Base-by-base conservation (phyloP, 306 rosid genomes). In the Pyrus betulifolia region DNA sequence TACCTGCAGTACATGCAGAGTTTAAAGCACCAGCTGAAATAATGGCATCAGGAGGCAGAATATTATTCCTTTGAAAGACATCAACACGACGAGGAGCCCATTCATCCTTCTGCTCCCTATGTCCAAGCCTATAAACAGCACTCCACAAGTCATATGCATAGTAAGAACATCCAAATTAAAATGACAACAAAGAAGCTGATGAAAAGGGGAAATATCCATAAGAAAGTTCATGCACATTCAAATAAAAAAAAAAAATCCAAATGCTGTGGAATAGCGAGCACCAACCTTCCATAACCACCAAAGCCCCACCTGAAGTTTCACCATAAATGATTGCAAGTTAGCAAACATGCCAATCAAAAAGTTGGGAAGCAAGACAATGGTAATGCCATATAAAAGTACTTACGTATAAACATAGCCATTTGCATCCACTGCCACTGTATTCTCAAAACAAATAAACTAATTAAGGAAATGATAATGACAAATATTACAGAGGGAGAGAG, bases 51-150 rank as follows among this genome's bases (percentile, higher is more conserved):
- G 97, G 91, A 54, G 99, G 99, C 68, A 95, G 62, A 49, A 85
- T 44, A 75, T 92, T 95, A 69, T 89, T 83, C 84, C 88, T 88
- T 76, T 84, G 92, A 62, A 95, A 95, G 59, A 91, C 63, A 60
- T 95, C 99, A 77, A 95, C 85, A 72, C 92, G 97, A 4, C 99
- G 98, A 74, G 99, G 99, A 71, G 45, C 58, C 91, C 93, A 92
- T 90, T 95, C 98, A 79, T 95, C 99, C 90, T 95, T 95, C 90
- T 95, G 99, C 91, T 95, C 99, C 84, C 97, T 82, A 79, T 95
- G 99, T 40, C 99, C 99, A n/a, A 95, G 91, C 88, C 99, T 95
- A 79, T 40, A 88, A 55, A 80, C 38, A 40, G 65, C 64, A 70
- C 40, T 71, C 35, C 35, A 78, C 61, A 69, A 74, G 58, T 75